Evolutionary conservation across 169 alveolate species (phyloP).

Genomic region (Cryptosporidium baileyi): DNA sequence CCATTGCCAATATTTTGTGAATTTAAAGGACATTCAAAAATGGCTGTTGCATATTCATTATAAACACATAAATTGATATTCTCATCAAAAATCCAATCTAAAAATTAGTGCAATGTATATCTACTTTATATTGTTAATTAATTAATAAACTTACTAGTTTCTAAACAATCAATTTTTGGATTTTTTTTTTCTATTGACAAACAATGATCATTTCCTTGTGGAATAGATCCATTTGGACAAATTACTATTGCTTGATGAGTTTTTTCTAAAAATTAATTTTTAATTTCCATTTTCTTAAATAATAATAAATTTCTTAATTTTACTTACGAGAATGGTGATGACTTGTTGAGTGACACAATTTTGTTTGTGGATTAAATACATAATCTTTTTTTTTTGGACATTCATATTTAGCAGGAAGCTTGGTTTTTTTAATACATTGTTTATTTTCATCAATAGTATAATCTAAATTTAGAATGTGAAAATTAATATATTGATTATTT

Average conservation of each 20-base stretch:
- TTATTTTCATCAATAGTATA: background rate
- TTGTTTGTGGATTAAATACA: constrained; percentile 54
- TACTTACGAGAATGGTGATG: constrained; percentile 69
- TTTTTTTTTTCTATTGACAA: background rate
- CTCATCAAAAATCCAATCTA: constrained; percentile 50
- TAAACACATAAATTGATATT: constrained; percentile 14
- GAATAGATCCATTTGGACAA: constrained; percentile 53
- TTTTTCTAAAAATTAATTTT: background rate
- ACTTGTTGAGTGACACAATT: constrained; percentile 52
- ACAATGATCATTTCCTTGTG: constrained; percentile 21
- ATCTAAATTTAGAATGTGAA: background rate
- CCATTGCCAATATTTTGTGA: constrained; percentile 37
- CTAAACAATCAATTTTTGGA: constrained; percentile 48
- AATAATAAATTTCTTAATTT: background rate
- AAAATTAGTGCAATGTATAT: background rate
- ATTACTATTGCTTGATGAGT: constrained; percentile 41
- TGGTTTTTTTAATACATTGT: constrained; percentile 21
- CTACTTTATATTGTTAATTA: background rate
- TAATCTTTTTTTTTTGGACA: constrained; percentile 68
- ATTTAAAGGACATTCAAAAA: constrained; percentile 48
- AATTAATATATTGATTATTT: background rate
- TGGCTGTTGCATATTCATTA: constrained; percentile 5
- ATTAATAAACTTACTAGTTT: constrained; percentile 14
- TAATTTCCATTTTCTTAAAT: background rate
- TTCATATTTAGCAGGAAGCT: constrained; percentile 40